Conservation (phyloP, 139 green algal genomes). For the Asterochloris sp. region DNA sequence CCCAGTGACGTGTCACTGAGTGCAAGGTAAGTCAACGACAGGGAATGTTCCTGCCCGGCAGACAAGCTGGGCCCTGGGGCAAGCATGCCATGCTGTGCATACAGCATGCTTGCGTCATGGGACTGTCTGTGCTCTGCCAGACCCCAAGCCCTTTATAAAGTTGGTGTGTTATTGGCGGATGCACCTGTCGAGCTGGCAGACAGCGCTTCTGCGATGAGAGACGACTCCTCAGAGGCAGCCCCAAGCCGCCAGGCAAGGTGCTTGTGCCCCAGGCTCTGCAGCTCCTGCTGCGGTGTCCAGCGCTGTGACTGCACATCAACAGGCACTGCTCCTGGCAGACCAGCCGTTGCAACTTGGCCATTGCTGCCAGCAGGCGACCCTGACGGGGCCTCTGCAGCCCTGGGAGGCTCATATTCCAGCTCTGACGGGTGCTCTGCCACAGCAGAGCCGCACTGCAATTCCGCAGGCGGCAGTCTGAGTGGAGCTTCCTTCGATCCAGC, state of each 20-base stretch:
- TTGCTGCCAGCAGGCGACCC: too few relatives aligned
- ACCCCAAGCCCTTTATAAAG: neutral
- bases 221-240: neutral
- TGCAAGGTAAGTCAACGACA: neutral
- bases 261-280: slow-evolving; percentile 2
- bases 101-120: neutral
- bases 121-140: neutral
- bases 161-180: neutral
- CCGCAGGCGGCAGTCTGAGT: too few relatives aligned
- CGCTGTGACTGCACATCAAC: neutral
- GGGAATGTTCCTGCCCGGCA: neutral
- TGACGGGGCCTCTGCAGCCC: neutral
- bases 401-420: neutral
- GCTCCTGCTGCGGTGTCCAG: neutral
- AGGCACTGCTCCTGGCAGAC: neutral
- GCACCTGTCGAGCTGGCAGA: slow-evolving; percentile 26
- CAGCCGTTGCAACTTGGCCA: neutral
- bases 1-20: neutral
- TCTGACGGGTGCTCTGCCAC: neutral
- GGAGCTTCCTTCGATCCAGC: too few relatives aligned
- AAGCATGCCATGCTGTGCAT: neutral
- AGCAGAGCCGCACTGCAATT: neutral
- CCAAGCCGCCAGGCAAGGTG: slow-evolving; percentile 2
- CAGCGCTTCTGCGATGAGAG: slow-evolving; percentile 24
- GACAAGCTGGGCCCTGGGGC: too few relatives aligned